Conservation (phyloP, 371 early-diverging fungal genomes). For the Choanephora cucurbitarum region DNA sequence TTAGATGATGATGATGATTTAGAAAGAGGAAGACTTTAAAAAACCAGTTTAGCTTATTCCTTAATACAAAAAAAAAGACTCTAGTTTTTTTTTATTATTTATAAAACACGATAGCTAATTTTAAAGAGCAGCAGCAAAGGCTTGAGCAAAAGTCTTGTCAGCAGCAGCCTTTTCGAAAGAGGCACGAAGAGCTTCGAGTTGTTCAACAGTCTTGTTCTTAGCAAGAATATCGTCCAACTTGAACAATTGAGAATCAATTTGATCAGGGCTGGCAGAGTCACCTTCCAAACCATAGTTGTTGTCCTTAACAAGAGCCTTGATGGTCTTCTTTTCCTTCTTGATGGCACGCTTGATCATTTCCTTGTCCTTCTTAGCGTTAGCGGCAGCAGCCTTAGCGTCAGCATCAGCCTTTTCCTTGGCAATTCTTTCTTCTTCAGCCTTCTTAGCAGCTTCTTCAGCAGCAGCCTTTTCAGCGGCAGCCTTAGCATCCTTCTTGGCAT, state of each 20-base stretch:
- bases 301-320: constrained; percentile 78
- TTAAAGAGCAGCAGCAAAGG: constrained; percentile 49
- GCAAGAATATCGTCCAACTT: constrained; percentile 73
- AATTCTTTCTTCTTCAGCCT: constrained; percentile 51
- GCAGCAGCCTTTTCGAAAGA: constrained; percentile 58
- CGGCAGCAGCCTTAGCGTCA: constrained; percentile 65
- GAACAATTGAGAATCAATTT: constrained; percentile 66
- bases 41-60: not conserved
- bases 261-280: constrained; percentile 51
- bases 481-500: constrained; percentile 88
- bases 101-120: constrained; percentile 3
- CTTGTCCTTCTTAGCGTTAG: constrained; percentile 72
- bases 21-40: constrained; percentile 29
- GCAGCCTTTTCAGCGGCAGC: constrained; percentile 75
- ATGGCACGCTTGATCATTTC: constrained; percentile 77
- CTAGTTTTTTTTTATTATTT: no score
- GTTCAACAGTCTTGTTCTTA: constrained; percentile 64
- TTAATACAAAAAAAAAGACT: no score
- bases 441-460: constrained; percentile 62
- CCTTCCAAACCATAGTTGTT: constrained; percentile 78
- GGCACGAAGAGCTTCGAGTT: constrained; percentile 57
- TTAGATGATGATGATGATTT: constrained; percentile 43
- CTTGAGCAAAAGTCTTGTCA: constrained; percentile 56
- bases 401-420: constrained; percentile 60
- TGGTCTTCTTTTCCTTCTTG: constrained; percentile 90